These are phyloP conservation scores for Fonsecaea monophora DNA, from an alignment of 2,329 filamentous ascomycete genomes.

Conservation along the genomic window DNA sequence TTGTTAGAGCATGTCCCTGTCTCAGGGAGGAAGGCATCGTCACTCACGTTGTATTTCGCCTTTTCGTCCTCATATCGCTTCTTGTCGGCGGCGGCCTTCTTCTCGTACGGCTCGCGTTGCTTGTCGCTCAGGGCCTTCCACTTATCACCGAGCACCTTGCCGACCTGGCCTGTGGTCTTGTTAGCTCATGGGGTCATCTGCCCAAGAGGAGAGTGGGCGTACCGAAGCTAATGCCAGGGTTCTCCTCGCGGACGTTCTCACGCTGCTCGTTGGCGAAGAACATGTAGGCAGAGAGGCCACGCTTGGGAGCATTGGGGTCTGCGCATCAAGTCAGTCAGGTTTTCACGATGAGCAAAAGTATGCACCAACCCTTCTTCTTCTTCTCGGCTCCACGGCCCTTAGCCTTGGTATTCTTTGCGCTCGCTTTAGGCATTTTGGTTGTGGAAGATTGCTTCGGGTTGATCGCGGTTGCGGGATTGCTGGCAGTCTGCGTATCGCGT, in stretches of 20 bases:
- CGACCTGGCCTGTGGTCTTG: constrained; percentile 75
- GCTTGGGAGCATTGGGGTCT: constrained; percentile 99
- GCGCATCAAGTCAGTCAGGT: constrained; percentile 12
- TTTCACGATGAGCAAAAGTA: constrained; percentile 3
- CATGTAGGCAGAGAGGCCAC: constrained; percentile 99
- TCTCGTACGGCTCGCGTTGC: constrained; percentile 92
- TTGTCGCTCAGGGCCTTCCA: constrained; percentile 97
- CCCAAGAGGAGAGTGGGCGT: constrained; percentile 46
- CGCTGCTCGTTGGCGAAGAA: constrained; percentile 99
- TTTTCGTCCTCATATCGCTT: constrained; percentile 99
- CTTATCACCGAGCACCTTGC: constrained; percentile 96
- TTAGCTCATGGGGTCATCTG: constrained; percentile 19
- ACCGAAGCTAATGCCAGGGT: constrained; percentile 97
- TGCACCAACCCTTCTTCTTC: constrained; percentile 73
- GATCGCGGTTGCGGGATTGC: neutral
- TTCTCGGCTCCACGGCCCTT: constrained; percentile 66
- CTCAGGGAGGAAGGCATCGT: neutral
- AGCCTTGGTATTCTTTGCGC: constrained; percentile 64
- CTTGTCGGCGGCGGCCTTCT: constrained; percentile 96
- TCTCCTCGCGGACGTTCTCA: constrained; percentile 97
- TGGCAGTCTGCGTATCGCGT: constrained; percentile 17
- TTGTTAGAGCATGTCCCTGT: neutral
- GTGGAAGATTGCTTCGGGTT: constrained; percentile 25
- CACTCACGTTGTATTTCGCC: constrained; percentile 78
- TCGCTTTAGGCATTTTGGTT: constrained; percentile 71